Conservation (phyloP, 768 basidiomycete species). For the Suillus hirtellus region DNA sequence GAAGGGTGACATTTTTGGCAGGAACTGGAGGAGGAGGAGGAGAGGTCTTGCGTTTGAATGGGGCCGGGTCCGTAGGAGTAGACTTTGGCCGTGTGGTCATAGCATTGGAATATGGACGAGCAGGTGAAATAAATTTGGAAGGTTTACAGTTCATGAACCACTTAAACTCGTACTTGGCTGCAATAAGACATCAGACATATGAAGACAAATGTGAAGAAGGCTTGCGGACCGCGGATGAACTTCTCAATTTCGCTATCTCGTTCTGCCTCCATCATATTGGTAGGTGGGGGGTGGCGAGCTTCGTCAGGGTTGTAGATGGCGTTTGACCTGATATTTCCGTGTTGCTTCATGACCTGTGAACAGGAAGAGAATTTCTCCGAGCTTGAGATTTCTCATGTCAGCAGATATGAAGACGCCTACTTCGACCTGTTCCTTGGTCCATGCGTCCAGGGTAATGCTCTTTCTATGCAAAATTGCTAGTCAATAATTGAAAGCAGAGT, state of each 20-base stretch:
- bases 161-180: slow-evolving; percentile 81
- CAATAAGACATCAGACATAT: background rate
- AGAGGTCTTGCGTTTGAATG: slow-evolving; percentile 21
- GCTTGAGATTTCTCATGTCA: slow-evolving; percentile 4
- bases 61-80: slow-evolving; percentile 16
- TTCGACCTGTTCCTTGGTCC: slow-evolving; percentile 88
- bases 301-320: slow-evolving; percentile 83
- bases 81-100: slow-evolving; percentile 20
- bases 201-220: background rate
- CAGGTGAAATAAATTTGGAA: slow-evolving; percentile 44
- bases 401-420: slow-evolving; percentile 41
- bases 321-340: slow-evolving; percentile 84
- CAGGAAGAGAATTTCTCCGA: slow-evolving; percentile 17
- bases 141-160: slow-evolving; percentile 57
- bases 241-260: slow-evolving; percentile 90
- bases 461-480: slow-evolving; percentile 52
- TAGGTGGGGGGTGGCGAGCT: slow-evolving; percentile 75
- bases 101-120: slow-evolving; percentile 38
- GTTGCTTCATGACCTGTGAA: slow-evolving; percentile 69
- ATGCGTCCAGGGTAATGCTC: slow-evolving; percentile 84
- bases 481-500: background rate
- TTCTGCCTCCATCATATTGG: slow-evolving; percentile 74
- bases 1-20: slow-evolving; percentile 24
- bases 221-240: slow-evolving; percentile 74
- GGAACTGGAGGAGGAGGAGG: slow-evolving; percentile 30